Conservation (phyloP, 345 rosid species). For the Gossypium stocksii region DNA sequence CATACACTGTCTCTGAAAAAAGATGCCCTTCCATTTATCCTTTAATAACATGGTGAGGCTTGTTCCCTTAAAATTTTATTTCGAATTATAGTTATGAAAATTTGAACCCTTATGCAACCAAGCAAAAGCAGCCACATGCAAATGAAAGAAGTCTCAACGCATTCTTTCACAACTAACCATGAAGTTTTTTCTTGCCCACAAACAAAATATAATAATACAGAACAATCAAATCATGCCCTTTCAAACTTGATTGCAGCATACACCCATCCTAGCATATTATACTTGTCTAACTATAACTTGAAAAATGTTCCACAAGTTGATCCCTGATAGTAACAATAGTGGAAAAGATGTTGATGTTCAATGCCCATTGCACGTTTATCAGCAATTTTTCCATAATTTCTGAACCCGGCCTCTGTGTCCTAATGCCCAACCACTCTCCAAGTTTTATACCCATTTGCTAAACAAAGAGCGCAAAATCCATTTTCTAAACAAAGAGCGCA, state of each 20-base stretch:
- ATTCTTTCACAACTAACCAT: neutral
- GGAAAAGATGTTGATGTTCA: neutral
- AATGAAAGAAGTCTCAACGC: neutral
- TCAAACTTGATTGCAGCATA: neutral
- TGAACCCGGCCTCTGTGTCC: neutral
- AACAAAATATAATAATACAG: neutral
- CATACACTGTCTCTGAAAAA: neutral
- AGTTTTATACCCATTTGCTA: neutral
- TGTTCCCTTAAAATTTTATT: neutral
- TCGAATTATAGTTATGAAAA: neutral
- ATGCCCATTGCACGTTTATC: neutral
- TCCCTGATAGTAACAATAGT: neutral
- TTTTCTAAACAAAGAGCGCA: neutral
- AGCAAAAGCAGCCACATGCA: neutral
- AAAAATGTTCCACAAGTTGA: neutral
- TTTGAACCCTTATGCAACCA: neutral
- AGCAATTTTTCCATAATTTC: neutral
- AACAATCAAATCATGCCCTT: neutral
- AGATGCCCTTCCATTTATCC: neutral
- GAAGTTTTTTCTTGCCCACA: neutral
- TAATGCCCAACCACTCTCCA: neutral
- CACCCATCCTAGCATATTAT: neutral
- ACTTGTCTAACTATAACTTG: neutral
- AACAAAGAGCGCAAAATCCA: neutral
- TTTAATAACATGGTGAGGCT: neutral